Conservation (phyloP, 2,329 filamentous ascomycete species). For the Exophiala calicioides region DNA sequence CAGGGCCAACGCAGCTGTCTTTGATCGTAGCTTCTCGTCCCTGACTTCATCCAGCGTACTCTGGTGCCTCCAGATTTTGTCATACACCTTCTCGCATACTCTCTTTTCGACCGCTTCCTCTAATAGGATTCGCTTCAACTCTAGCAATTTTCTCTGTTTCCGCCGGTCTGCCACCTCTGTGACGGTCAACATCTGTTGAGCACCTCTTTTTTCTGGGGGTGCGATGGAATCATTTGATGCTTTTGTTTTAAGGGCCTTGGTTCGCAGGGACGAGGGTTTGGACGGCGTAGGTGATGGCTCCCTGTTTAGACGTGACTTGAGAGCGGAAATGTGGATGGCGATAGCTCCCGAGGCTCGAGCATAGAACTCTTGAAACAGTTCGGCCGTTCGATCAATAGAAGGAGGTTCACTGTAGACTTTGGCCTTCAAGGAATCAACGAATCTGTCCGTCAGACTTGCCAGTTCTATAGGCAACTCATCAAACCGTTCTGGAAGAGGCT, state of each 20-base stretch:
- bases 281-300: conserved; percentile 58
- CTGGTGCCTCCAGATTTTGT: conserved; percentile 85
- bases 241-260: conserved; percentile 16
- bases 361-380: conserved; percentile 96
- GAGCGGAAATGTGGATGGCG: conserved; percentile 77
- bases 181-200: conserved; percentile 87
- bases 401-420: conserved; percentile 84
- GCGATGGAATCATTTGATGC: conserved; percentile 26
- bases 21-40: conserved; percentile 91
- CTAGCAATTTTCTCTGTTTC: conserved; percentile 73
- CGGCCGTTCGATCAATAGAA: conserved; percentile 76
- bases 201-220: conserved; percentile 34
- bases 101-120: conserved; percentile 91
- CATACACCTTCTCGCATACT: conserved; percentile 81
- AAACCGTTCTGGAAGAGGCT: conserved; percentile 63
- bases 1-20: conserved; percentile 85
- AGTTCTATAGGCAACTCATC: conserved; percentile 94
- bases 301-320: conserved; percentile 73
- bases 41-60: conserved; percentile 91
- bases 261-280: conserved; percentile 23
- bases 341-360: conserved; percentile 76
- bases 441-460: conserved; percentile 85
- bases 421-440: conserved; percentile 84
- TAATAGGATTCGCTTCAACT: conserved; percentile 72
- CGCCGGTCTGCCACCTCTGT: conserved; percentile 80